Evolutionary conservation across 176 grass and related monocot species (phyloP).

Genomic region (Oryza officinalis): DNA sequence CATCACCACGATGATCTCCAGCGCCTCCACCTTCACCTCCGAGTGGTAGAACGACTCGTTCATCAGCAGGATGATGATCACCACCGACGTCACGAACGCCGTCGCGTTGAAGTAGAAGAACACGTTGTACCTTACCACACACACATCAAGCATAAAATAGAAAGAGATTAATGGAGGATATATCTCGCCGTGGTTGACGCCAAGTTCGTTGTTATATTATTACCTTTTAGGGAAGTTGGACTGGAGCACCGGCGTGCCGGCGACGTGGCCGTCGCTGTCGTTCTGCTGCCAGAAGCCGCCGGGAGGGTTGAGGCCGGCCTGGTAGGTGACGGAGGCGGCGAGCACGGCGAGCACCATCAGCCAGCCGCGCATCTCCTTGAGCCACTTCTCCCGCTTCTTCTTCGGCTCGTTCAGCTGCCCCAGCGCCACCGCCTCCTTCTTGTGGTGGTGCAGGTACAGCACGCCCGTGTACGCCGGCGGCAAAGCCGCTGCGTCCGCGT

Average conservation of each 20-base stretch:
- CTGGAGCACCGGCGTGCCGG: conserved; percentile 7
- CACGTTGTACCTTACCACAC: too few relatives aligned
- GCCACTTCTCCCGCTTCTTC: conserved; percentile 25
- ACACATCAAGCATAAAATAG: too few relatives aligned
- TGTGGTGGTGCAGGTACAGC: conserved; percentile 11
- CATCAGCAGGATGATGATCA: conserved; percentile 50
- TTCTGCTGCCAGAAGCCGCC: conserved; percentile 49
- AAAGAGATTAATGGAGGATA: too few relatives aligned
- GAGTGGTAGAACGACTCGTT: conserved; percentile 40
- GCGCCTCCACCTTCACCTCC: conserved; percentile 29
- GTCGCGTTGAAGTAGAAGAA: conserved; percentile 53
- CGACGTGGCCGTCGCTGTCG: background rate
- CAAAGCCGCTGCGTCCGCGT: background rate
- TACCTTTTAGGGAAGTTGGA: conserved; percentile 16
- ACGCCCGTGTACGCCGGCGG: conserved; percentile 22
- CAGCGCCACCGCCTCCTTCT: background rate
- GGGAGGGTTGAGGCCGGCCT: conserved; percentile 41
- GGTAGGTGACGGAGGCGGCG: conserved; percentile 42
- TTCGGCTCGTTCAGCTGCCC: background rate
- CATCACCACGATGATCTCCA: conserved; percentile 31
- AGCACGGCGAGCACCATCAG: conserved; percentile 48
- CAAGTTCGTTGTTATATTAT: background rate
- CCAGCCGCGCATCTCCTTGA: conserved; percentile 51
- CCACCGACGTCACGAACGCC: conserved; percentile 44
- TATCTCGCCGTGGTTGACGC: background rate